Percentiles rank a stretch among this genome's conserved stretches.
phyloP scores from a whole-genome alignment of 2,329 filamentous ascomycete genomes.

The Xylariales sp. region DNA sequence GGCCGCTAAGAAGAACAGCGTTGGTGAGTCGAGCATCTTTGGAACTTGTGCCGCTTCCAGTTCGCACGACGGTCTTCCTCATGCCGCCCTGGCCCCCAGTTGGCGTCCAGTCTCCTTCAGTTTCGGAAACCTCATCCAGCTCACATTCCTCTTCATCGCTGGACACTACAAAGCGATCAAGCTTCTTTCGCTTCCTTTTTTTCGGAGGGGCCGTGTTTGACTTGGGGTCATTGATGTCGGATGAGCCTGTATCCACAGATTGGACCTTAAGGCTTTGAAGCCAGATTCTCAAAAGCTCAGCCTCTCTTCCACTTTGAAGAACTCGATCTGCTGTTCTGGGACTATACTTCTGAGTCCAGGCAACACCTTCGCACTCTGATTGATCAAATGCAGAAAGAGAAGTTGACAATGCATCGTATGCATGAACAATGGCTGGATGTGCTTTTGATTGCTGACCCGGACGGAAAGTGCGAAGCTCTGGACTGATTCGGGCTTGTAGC shows the following conservation, averaged over 20 bases:
- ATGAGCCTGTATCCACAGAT: constrained; percentile 61
- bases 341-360: constrained; percentile 84
- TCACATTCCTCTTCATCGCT: constrained; percentile 70
- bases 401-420: constrained; percentile 56
- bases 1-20: constrained; percentile 81
- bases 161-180: constrained; percentile 76
- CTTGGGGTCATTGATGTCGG: constrained; percentile 29
- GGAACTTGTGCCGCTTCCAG: constrained; percentile 35
- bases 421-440: constrained; percentile 55
- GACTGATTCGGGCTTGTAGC: constrained; percentile 44
- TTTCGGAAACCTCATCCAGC: constrained; percentile 63
- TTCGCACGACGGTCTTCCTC: constrained; percentile 53
- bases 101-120: constrained; percentile 45
- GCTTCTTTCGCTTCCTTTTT: constrained; percentile 66
- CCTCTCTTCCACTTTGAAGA: constrained; percentile 69
- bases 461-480: constrained; percentile 37
- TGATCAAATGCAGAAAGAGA: constrained; percentile 75
- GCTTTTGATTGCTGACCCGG: constrained; percentile 13
- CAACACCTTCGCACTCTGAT: constrained; percentile 64
- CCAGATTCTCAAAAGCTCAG: constrained; percentile 72
- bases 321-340: constrained; percentile 66
- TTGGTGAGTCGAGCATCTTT: constrained; percentile 57
- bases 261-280: constrained; percentile 70
- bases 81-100: constrained; percentile 30
- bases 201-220: constrained; percentile 41